A percentile compares a stretch with the other conserved stretches of the same genome.
phyloP scores from a whole-genome alignment of 352 stramenopile species.

The Blastocystis sp. region DNA sequence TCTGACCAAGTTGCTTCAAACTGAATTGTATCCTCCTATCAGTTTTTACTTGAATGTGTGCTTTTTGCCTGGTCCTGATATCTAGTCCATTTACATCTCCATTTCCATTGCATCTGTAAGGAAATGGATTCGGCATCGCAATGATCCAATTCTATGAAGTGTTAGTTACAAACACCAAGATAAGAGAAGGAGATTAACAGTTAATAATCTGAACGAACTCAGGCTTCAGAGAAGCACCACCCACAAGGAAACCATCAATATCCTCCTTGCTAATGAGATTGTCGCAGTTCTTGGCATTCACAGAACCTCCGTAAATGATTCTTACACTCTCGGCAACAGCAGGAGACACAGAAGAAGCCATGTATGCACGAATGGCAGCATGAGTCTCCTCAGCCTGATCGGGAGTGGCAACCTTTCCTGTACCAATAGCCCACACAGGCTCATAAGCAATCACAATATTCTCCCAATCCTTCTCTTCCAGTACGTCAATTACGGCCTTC shows the following conservation, averaged over 20 bases:
- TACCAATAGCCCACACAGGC: conserved; percentile 94
- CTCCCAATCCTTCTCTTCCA: conserved; percentile 78
- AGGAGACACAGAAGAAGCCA: conserved; percentile 76
- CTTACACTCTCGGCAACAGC: conserved; percentile 77
- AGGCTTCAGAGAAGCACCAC: conserved; percentile 85
- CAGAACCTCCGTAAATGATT: conserved; percentile 77
- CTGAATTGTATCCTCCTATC: conserved; percentile 29
- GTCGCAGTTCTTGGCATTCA: conserved; percentile 83
- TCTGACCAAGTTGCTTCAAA: background rate
- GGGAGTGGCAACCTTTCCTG: conserved; percentile 82
- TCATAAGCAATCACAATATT: conserved; percentile 88
- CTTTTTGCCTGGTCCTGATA: background rate
- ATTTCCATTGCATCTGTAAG: conserved; percentile 2
- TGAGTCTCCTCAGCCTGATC: conserved; percentile 82
- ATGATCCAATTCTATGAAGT: conserved; percentile 38
- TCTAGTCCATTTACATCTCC: background rate
- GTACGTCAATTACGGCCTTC: conserved; percentile 81
- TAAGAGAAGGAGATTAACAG: conserved; percentile 15
- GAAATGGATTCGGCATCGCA: conserved; percentile 16
- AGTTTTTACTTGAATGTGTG: background rate
- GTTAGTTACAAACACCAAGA: conserved; percentile 27
- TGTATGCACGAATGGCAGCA: conserved; percentile 76
- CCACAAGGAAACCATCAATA: conserved; percentile 89
- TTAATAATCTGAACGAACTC: conserved; percentile 84
- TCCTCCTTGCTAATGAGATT: conserved; percentile 82